Evolutionary conservation across 2,329 filamentous ascomycete species (phyloP).

Genomic region (Claviceps quebecensis): DNA sequence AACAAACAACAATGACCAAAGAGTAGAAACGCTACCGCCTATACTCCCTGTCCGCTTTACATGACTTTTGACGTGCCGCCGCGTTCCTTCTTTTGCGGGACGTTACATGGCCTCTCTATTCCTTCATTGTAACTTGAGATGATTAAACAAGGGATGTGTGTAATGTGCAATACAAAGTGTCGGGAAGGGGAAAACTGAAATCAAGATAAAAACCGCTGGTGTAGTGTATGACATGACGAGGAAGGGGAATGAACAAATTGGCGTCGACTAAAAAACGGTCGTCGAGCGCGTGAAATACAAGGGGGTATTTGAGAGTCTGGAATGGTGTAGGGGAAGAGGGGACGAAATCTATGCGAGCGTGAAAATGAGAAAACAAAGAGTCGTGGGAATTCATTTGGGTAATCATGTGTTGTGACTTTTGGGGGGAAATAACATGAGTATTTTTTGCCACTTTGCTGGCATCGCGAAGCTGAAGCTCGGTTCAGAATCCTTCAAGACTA

Average conservation of each 20-base stretch:
- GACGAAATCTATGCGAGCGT: conserved; percentile 23
- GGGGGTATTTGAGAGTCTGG: conserved; percentile 26
- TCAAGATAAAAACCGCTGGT: neutral
- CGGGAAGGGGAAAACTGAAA: neutral
- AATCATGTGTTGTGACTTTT: conserved; percentile 14
- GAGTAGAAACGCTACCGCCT: conserved; percentile 17
- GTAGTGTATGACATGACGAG: conserved; percentile 2
- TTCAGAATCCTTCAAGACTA: neutral
- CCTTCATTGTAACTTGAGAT: conserved; percentile 18
- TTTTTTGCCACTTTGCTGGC: neutral
- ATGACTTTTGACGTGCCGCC: conserved; percentile 26
- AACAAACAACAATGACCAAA: conserved; percentile 9
- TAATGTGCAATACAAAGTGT: conserved; percentile 4
- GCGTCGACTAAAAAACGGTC: neutral
- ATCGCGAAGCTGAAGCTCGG: neutral
- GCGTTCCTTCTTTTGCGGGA: conserved; percentile 18
- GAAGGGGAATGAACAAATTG: neutral
- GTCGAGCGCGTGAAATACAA: neutral
- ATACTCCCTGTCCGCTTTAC: conserved; percentile 28
- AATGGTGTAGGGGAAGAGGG: conserved; percentile 18
- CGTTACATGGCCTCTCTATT: conserved; percentile 30
- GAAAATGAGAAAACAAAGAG: conserved; percentile 13
- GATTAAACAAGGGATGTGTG: conserved; percentile 12
- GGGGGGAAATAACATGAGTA: conserved; percentile 5
- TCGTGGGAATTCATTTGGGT: conserved; percentile 23